A percentile compares a stretch with the other conserved stretches of the same genome.
Conservation (phyloP, 2,329 filamentous ascomycete genomes). For the Calonectria pteridis region DNA sequence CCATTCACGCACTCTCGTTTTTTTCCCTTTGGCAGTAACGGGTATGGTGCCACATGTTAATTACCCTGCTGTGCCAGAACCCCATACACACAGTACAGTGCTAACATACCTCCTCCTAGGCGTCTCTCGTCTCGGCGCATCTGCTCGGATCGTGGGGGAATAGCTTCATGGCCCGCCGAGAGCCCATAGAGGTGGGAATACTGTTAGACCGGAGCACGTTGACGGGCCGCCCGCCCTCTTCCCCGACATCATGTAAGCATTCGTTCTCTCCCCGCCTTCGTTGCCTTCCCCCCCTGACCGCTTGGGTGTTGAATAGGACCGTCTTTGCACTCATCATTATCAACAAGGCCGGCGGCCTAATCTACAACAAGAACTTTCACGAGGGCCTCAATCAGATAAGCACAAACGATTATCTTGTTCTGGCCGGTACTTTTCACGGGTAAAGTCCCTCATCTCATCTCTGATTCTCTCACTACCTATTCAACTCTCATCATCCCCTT, state of each 20-base stretch:
- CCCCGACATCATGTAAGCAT: slow-evolving; percentile 35
- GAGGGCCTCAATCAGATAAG: slow-evolving; percentile 88
- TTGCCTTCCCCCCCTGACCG: slow-evolving; percentile 1
- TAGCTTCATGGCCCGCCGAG: slow-evolving; percentile 38
- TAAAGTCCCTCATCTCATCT: slow-evolving; percentile 51
- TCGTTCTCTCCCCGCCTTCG: neutral
- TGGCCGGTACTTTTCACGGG: slow-evolving; percentile 98
- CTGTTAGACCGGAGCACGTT: slow-evolving; percentile 18
- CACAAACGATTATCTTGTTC: slow-evolving; percentile 96
- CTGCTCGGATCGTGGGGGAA: slow-evolving; percentile 23
- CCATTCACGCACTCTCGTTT: neutral
- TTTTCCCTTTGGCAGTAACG: neutral
- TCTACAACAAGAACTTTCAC: slow-evolving; percentile 96
- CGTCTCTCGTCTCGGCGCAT: slow-evolving; percentile 9
- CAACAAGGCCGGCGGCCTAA: slow-evolving; percentile 96
- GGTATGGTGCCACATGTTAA: slow-evolving; percentile 7
- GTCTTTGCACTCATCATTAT: slow-evolving; percentile 97
- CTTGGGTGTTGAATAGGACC: slow-evolving; percentile 70
- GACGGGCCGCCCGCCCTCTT: slow-evolving; percentile 19
- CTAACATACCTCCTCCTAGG: slow-evolving; percentile 5
- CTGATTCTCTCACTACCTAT: neutral
- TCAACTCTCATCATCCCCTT: slow-evolving; percentile 19
- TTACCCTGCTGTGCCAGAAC: neutral
- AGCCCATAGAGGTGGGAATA: slow-evolving; percentile 35
- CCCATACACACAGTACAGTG: neutral